Conservation (phyloP, 805 yeast genomes). For the Candida tallmaniae region DNA sequence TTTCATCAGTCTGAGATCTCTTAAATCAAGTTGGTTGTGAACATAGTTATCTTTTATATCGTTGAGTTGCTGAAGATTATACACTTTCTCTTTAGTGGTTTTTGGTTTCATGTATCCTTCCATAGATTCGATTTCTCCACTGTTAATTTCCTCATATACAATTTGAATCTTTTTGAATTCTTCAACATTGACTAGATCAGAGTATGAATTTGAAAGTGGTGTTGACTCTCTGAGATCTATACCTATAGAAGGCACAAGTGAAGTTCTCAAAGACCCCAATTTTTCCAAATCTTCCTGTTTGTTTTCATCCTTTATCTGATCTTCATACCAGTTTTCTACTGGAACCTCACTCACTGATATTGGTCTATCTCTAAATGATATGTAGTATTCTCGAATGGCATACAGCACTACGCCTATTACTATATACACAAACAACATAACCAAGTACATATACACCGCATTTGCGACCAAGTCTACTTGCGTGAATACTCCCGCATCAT, state of each 20-base stretch:
- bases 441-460: conserved; percentile 21
- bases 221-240: no score
- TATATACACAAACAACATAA: conserved; percentile 17
- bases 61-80: conserved; percentile 4
- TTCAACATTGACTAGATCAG: conserved; percentile 1
- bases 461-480: conserved; percentile 21
- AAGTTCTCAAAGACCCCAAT: neutral
- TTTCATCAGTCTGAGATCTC: no score
- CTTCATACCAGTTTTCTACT: conserved; percentile 5
- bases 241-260: neutral
- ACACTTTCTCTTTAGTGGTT: neutral
- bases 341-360: conserved; percentile 7
- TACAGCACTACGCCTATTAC: conserved; percentile 18
- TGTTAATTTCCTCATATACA: conserved; percentile 11
- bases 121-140: conserved; percentile 3
- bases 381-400: conserved; percentile 21
- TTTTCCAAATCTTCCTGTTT: neutral
- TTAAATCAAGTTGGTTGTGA: no score
- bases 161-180: conserved; percentile 10
- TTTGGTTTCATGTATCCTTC: neutral
- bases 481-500: no score
- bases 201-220: neutral
- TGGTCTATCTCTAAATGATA: conserved; percentile 9
- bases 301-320: conserved; percentile 3
- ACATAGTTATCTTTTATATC: conserved; percentile 3